Evolutionary conservation across 176 grass and related monocot species (phyloP), one percentile per base, ranked within the genome.

Genomic region (Saccharum officinarum): DNA sequence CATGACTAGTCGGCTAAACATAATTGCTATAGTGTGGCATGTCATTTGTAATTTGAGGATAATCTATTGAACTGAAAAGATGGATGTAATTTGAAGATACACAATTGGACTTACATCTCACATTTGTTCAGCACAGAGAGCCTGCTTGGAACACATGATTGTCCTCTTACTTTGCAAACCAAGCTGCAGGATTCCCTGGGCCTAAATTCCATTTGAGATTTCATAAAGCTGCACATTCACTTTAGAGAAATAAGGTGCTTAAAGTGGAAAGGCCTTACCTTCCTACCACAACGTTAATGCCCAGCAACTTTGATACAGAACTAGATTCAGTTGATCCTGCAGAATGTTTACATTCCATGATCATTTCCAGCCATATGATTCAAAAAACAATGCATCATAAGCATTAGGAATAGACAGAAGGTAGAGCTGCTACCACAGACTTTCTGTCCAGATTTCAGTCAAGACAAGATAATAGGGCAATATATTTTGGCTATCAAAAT

Each of bases 131-230:
- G 78, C 31, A 84, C 63, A 59, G 86, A 92, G 59, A 96, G 92
- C 68, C 83, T 93, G 77, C 86, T 94, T 41, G 88, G 87, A 88
- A 98, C 91, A 87, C 93, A 98, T 64, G 93, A 92, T 75, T 98
- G 91, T 22, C 93, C 93, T 79, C 73, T 92, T 63, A 45, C 86
- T 81, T 77, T 90, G 88, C 97, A 98, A 37, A 82, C 88, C 62
- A 73, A 88, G 59, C 82, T 93, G 87, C 93, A 96, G 1, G 97
- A 94, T 71, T 92, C 93, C 59, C 97, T 92, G 16, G 80, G 75
- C 91, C 93, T 96, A 68, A 83, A 65, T 89, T 91, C 73, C 57
- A 88, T 28, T 42, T 50, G 16, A 78, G 42, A 86, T 89, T 72
- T 67, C 82, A 74, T 61, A 57, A 69, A 74, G 45, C 47, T 74